Conservation (phyloP, 768 basidiomycete genomes). For the Termitomyces sp. region DNA sequence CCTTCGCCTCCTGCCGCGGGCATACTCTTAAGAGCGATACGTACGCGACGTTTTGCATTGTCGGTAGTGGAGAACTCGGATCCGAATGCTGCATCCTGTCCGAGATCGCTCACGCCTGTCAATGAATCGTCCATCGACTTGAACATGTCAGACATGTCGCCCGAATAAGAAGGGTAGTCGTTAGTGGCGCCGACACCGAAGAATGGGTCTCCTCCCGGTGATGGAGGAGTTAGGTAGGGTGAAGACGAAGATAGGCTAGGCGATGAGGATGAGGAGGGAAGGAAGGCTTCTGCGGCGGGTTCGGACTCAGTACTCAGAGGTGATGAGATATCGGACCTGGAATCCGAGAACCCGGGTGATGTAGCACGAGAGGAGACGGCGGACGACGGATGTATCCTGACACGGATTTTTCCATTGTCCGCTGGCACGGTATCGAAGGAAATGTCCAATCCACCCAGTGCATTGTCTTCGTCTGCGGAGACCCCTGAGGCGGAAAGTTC, state of each 20-base stretch:
- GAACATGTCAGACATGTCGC: constrained; percentile 29
- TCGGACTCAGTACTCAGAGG: constrained; percentile 22
- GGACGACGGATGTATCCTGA: constrained; percentile 62
- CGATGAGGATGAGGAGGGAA: constrained; percentile 15
- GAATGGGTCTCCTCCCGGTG: constrained; percentile 50
- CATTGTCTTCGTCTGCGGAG: constrained; percentile 33
- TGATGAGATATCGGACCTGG: constrained; percentile 19
- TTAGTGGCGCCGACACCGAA: constrained; percentile 42
- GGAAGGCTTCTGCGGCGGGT: constrained; percentile 17
- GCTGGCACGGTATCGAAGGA: constrained; percentile 64
- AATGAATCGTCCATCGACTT: constrained; percentile 24
- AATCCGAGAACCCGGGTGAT: constrained; percentile 24
- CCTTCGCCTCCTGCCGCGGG: constrained; percentile 59
- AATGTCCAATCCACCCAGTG: constrained; percentile 58
- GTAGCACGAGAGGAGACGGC: constrained; percentile 36
- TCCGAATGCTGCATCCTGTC: constrained; percentile 28
- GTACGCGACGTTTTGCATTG: constrained; percentile 46
- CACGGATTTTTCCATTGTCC: constrained; percentile 68
- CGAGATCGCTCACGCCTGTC: constrained; percentile 21
- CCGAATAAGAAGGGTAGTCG: constrained; percentile 31
- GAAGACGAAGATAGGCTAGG: constrained; percentile 18
- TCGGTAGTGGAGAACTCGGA: constrained; percentile 33
- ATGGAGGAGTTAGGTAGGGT: constrained; percentile 30
- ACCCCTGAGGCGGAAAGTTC: constrained; percentile 52
- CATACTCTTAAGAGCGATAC: constrained; percentile 62